These are phyloP conservation scores for Aureobasidium sp. DNA, from an alignment of 2,329 filamentous ascomycete genomes.

Conservation along the genomic window DNA sequence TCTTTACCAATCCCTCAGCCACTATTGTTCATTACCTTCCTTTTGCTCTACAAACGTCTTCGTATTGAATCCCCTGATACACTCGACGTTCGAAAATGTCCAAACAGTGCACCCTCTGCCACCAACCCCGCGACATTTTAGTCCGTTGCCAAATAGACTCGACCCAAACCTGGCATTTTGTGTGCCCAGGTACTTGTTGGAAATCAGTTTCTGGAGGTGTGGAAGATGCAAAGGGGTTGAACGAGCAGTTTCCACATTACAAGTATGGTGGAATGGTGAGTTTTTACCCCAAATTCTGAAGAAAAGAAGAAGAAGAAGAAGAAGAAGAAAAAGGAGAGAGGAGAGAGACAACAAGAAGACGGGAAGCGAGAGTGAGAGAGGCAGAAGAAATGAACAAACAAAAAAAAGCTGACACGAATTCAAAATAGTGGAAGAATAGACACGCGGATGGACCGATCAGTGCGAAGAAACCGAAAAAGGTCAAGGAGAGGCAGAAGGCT, in stretches of 20 bases:
- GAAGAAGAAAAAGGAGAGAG: too few relatives aligned
- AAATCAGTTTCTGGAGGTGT: slow-evolving; percentile 37
- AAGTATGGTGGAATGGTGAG: slow-evolving; percentile 31
- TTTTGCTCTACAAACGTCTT: too few relatives aligned
- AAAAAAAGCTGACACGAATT: too few relatives aligned
- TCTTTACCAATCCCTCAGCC: too few relatives aligned
- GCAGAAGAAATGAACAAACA: too few relatives aligned
- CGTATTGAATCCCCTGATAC: too few relatives aligned
- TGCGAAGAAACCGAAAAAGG: slow-evolving; percentile 36
- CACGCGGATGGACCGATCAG: slow-evolving; percentile 31
- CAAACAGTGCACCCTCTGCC: slow-evolving; percentile 38
- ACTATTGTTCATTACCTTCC: too few relatives aligned
- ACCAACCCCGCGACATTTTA: slow-evolving; percentile 32
- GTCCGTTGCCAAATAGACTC: slow-evolving; percentile 40
- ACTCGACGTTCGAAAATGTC: too few relatives aligned
- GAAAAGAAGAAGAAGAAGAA: too few relatives aligned
- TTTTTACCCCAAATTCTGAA: too few relatives aligned
- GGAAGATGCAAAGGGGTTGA: slow-evolving; percentile 38
- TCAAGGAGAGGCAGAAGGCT: slow-evolving; percentile 31
- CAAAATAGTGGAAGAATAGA: slow-evolving; percentile 40
- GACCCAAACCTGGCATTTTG: slow-evolving; percentile 36
- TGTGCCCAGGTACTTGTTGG: slow-evolving; percentile 41
- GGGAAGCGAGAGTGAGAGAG: too few relatives aligned
- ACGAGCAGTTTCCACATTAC: slow-evolving; percentile 32
- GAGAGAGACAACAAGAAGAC: too few relatives aligned